Evolutionary conservation across 805 yeast species (phyloP).

Genomic region (Candida ulmi): DNA sequence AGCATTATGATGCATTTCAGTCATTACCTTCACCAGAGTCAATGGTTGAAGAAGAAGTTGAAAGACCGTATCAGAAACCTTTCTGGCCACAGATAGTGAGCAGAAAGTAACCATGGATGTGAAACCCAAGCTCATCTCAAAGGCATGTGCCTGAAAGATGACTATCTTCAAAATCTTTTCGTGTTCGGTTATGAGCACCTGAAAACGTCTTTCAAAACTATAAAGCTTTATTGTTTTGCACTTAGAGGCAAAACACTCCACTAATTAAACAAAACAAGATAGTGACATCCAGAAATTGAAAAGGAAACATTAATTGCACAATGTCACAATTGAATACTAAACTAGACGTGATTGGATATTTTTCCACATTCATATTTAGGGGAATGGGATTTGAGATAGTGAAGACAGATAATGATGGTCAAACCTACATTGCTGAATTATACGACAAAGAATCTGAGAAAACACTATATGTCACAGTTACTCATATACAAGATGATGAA

Average conservation of each 20-base stretch:
- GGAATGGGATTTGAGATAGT: background rate
- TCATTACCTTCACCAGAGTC: no score
- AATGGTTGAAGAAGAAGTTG: background rate
- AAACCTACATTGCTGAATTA: background rate
- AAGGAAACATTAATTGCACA: no score
- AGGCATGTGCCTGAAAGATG: no score
- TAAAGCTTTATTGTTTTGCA: no score
- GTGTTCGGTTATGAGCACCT: no score
- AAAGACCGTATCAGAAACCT: slow-evolving; percentile 2
- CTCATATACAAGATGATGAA: background rate
- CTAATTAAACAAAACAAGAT: no score
- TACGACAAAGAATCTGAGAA: background rate
- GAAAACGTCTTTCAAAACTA: no score
- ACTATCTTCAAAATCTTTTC: no score
- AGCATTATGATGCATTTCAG: background rate
- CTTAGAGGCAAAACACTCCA: no score
- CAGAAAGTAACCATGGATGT: no score
- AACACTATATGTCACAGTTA: background rate
- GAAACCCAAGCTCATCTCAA: no score
- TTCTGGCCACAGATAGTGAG: slow-evolving; percentile 3
- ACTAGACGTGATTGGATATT: background rate
- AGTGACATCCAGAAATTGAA: no score
- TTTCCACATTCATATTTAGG: background rate
- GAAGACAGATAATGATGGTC: background rate
- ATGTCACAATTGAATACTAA: background rate